Evolutionary conservation across 805 yeast species (phyloP).

Genomic region (Kazachstania psychrophila): DNA sequence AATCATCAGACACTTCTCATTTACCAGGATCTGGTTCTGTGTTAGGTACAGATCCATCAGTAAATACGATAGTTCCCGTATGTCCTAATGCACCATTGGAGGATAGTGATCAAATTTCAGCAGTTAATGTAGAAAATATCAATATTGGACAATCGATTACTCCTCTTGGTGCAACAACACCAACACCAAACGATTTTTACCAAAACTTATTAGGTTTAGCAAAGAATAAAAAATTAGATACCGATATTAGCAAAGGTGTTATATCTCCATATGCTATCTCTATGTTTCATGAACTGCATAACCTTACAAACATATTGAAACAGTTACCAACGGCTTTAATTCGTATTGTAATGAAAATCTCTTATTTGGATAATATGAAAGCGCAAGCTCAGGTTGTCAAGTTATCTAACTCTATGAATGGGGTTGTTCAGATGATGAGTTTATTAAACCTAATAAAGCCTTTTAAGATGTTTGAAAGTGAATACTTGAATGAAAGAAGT

Average conservation of each 20-base stretch:
- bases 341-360: conserved; percentile 20
- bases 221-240: conserved; percentile 9
- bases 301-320: conserved; percentile 22
- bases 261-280: conserved; percentile 26
- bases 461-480: conserved; percentile 21
- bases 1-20: background rate
- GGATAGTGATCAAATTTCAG: background rate
- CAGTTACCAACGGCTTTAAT: conserved; percentile 27
- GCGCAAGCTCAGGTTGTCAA: conserved; percentile 25
- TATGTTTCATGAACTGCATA: conserved; percentile 21
- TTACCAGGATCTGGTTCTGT: background rate
- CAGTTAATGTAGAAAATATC: background rate
- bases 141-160: background rate
- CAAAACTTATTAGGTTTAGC: conserved; percentile 24
- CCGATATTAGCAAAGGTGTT: conserved; percentile 15
- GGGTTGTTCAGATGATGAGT: conserved; percentile 26
- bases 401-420: conserved; percentile 28
- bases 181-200: conserved; percentile 19
- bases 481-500: conserved; percentile 5
- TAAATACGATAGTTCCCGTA: background rate
- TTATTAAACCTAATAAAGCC: conserved; percentile 25
- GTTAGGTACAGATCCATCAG: background rate
- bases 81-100: background rate
- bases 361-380: conserved; percentile 9
- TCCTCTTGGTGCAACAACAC: conserved; percentile 1